A percentile compares a stretch with the other conserved stretches of the same genome.
phyloP scores from a whole-genome alignment of 305 asterid genomes.

The Fraxinus sp. region DNA sequence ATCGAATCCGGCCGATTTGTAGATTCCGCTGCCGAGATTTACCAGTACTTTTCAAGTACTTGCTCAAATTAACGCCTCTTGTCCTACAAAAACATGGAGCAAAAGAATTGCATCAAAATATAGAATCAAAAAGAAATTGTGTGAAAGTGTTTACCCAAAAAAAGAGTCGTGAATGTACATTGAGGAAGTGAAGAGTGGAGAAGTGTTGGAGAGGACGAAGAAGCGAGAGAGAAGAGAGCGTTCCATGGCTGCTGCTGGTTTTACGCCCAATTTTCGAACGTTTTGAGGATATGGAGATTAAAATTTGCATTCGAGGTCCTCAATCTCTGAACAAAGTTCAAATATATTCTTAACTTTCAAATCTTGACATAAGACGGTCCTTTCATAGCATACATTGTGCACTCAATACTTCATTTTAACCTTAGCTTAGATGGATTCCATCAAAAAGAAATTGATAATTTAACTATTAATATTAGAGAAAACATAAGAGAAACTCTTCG shows the following conservation, averaged over 20 bases:
- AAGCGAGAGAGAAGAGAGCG: slow-evolving; percentile 61
- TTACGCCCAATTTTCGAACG: background rate
- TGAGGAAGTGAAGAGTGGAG: slow-evolving; percentile 53
- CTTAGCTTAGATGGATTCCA: too few species aligned
- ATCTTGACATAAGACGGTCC: background rate
- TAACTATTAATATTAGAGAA: too few species aligned
- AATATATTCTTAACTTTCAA: background rate
- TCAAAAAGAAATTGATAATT: too few species aligned
- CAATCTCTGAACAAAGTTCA: background rate
- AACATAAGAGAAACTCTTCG: too few species aligned
- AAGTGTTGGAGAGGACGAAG: slow-evolving; percentile 48
- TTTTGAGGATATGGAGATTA: background rate
- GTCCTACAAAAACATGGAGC: slow-evolving; percentile 33
- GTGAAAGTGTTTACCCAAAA: background rate
- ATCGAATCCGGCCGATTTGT: slow-evolving; percentile 39
- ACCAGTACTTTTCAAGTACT: slow-evolving; percentile 35
- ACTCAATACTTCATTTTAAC: too few species aligned
- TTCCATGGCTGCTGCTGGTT: slow-evolving; percentile 46
- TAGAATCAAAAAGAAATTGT: background rate
- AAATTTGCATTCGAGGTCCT: background rate
- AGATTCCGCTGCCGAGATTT: slow-evolving; percentile 29
- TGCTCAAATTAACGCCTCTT: slow-evolving; percentile 36
- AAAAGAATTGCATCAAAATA: background rate
- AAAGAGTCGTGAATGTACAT: slow-evolving; percentile 30
- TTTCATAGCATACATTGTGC: too few species aligned